These are phyloP conservation scores for Phanerodontia chrysosporium DNA, from an alignment of 768 basidiomycete genomes.

Conservation along the genomic window DNA sequence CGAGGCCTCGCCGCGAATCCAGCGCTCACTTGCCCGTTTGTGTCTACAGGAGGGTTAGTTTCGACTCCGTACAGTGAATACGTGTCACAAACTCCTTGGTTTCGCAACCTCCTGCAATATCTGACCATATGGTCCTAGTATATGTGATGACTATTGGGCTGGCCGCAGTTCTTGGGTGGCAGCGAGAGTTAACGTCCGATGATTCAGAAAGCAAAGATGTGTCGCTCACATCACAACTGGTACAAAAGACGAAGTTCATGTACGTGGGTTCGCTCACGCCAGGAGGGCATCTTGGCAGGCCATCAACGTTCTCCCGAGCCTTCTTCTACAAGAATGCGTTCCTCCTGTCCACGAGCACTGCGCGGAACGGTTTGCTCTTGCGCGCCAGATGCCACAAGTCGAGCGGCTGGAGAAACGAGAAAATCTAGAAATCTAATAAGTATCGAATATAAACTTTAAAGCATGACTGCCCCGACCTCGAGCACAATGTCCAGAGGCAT, in stretches of 20 bases:
- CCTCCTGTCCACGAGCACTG: not conserved
- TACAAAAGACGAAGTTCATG: constrained; percentile 26
- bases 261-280: constrained; percentile 25
- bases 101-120: not conserved
- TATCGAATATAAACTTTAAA: not conserved
- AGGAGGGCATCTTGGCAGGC: constrained; percentile 25
- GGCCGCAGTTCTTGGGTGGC: not conserved
- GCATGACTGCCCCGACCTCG: not conserved
- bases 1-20: not conserved
- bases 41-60: not conserved
- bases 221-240: constrained; percentile 27
- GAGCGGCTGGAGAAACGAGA: not conserved
- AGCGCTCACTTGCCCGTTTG: not conserved
- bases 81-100: not conserved
- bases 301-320: constrained; percentile 19
- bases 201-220: not conserved
- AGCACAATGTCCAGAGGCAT: not conserved
- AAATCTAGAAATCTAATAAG: not conserved
- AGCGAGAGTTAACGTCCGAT: not conserved
- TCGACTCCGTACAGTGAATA: not conserved
- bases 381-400: constrained; percentile 9
- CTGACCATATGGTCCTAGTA: not conserved
- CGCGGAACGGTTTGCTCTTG: constrained; percentile 2
- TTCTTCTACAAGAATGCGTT: constrained; percentile 18
- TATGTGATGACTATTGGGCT: not conserved